Evolutionary conservation across 306 rosid genomes (phyloP), one percentile per base, ranked within the genome.

Genomic region (Lotus japonicus): DNA sequence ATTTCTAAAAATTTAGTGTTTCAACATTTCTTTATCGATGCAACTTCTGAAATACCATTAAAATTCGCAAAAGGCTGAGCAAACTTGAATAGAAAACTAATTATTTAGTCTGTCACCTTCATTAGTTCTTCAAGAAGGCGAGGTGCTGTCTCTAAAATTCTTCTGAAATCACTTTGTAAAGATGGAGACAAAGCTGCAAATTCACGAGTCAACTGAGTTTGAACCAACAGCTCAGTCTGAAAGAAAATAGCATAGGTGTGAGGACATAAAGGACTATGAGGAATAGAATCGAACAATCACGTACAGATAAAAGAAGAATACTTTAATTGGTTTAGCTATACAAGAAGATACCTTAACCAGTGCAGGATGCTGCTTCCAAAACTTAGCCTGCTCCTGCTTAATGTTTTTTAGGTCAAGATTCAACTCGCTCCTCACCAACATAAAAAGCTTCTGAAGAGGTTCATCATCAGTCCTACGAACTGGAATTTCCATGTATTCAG

Each of bases 361-460:
- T 45, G 95, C 87, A 64, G 99, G 99, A 85, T 88, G 97, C 82
- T 95, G 97, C 84, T 90, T 90, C 99, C 96, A 88, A 87, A 95
- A 95, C 79, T 95, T 95, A 36, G 97, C 89, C 75, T 95, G 97
- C 85, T 90, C 99, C 80, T 95, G 99, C 88, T 95, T 95, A 57
- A 90, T 90, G 87, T 90, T 95, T 85, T 95, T 95, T 59, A 87
- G 97, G 86, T 95, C 97, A 71, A 95, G 88, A 85, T 95, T 95
- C 78, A 95, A 79, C 86, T 95, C 99, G 84, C 99, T 90, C 71
- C 97, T 84, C 48, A 95, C 97, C 73, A 91, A 78, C 97, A 91
- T 80, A 66, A 95, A 95, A 57, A 95, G 88, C 88, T 88, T 90
- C 73, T 95, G 99, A 64, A 90, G 96, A 46, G 99, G 99, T 49